phyloP scores from a whole-genome alignment of 768 basidiomycete genomes.

The Cubamyces sp. region DNA sequence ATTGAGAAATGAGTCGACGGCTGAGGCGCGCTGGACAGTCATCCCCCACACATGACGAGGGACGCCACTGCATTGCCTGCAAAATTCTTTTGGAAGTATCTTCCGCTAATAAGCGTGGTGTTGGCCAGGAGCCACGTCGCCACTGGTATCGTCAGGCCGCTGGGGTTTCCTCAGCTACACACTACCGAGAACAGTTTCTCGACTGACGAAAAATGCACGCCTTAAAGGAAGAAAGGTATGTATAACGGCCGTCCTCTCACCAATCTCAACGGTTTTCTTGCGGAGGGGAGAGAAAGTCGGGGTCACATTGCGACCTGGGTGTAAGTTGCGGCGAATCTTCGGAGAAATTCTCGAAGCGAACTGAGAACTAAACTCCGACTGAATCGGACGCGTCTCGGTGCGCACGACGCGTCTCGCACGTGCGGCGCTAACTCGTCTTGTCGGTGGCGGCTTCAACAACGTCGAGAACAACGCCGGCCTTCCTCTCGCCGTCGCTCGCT shows the following conservation, averaged over 20 bases:
- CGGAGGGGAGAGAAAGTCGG: neutral
- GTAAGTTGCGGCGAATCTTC: neutral
- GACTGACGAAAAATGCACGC: too few relatives aligned
- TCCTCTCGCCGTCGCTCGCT: neutral
- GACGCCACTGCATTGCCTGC: neutral
- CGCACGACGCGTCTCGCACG: slow-evolving; percentile 8
- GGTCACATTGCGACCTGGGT: neutral
- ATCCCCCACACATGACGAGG: neutral
- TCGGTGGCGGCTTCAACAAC: slow-evolving; percentile 9
- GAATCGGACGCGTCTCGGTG: neutral
- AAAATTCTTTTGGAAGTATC: neutral
- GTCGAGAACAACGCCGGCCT: neutral
- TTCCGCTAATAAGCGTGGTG: neutral
- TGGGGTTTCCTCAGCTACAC: too few relatives aligned
- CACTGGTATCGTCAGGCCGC: too few relatives aligned
- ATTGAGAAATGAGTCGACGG: neutral
- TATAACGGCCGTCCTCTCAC: neutral
- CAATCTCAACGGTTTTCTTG: neutral
- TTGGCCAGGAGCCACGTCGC: too few relatives aligned
- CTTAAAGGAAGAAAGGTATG: neutral
- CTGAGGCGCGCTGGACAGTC: neutral
- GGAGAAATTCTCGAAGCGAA: neutral
- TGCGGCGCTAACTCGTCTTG: slow-evolving; percentile 1
- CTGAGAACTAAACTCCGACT: neutral
- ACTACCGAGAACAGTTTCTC: too few relatives aligned